Evolutionary conservation across 352 stramenopile genomes (phyloP), one percentile per base, ranked within the genome.

Genomic region (Globisporangium acanthophoron): DNA sequence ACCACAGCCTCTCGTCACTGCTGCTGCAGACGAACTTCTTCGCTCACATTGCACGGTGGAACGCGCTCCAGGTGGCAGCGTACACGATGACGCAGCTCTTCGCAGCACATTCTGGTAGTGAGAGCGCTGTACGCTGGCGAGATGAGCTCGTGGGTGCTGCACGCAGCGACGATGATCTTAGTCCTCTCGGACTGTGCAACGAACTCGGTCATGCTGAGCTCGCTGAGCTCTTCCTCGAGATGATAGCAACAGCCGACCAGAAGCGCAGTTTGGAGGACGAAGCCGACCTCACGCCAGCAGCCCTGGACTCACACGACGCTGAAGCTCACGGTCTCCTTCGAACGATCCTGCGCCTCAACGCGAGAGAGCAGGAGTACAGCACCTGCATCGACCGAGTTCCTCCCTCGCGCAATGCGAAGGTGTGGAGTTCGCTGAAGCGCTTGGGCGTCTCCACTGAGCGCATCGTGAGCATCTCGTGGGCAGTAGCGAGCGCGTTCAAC

Each of bases 31-130:
- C 35, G 0, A 12, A 4, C 2, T 24, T 76, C 12, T 33, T 82
- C 18, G 58, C 68, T 20, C 18, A 33, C 9, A 54, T 73, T 12
- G 69, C 61, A 6, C 62, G 63, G 5, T 84, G 69, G 68, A 82
- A 85, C 59, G 68, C 73, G 5, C 13, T 71, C 31, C 29, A n/a
- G 1, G 18, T 81, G 4, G 45, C 54, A 7, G 48, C 29, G 2
- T 65, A 53, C 9, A 1, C 55, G 18, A 16, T 56, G 0, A 18
- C 31, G 5, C 27, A 51, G 35, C 20, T 39, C 44, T 48, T 41
- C 8, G 8, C 5, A 35, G 20, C n/a, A 5, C 20, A 46, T 27
- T 27, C 24, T 27, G 24, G 24, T 11, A 40, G 18, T 12, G 11
- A 31, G 20, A 29, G 12, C 40, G 9, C 27, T 0, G 20, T 4